Evolutionary conservation across 768 basidiomycete genomes (phyloP).

Genomic region (Rhodocollybia butyracea): DNA sequence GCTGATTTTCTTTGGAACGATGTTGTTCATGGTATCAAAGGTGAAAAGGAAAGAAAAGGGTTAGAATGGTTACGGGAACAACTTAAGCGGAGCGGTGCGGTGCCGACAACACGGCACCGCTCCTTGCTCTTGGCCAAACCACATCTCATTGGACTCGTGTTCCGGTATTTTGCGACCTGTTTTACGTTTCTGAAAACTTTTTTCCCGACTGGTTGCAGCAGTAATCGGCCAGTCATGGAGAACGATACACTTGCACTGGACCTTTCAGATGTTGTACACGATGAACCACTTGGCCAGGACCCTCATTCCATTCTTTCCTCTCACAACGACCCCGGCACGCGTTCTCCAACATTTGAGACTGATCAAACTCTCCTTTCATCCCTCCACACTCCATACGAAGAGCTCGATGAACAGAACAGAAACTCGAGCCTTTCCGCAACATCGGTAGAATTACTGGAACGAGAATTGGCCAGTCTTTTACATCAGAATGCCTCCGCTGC

Average conservation of each 20-base stretch:
- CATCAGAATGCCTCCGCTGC: slow-evolving; percentile 74
- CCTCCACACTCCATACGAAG: slow-evolving; percentile 28
- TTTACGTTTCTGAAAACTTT: neutral
- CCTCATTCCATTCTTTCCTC: slow-evolving; percentile 27
- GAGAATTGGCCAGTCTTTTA: slow-evolving; percentile 71
- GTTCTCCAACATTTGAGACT: slow-evolving; percentile 25
- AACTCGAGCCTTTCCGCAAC: slow-evolving; percentile 35
- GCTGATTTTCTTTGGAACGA: slow-evolving; percentile 50
- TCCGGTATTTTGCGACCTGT: neutral
- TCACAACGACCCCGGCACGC: slow-evolving; percentile 26
- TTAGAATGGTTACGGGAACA: no score
- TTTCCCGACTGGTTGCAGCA: neutral
- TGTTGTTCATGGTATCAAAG: slow-evolving; percentile 15
- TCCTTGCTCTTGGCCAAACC: no score
- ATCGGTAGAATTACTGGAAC: slow-evolving; percentile 72
- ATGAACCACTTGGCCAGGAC: slow-evolving; percentile 67
- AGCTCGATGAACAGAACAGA: slow-evolving; percentile 30
- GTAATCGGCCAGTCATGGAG: slow-evolving; percentile 39
- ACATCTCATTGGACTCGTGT: no score
- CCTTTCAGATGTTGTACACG: slow-evolving; percentile 83
- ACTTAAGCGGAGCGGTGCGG: no score
- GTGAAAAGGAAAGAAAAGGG: no score
- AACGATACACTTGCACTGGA: slow-evolving; percentile 65
- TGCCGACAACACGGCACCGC: no score
- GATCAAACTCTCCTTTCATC: slow-evolving; percentile 33